phyloP scores from a whole-genome alignment of 1,284 basidiomycete genomes.

The Malassezia globosa region DNA sequence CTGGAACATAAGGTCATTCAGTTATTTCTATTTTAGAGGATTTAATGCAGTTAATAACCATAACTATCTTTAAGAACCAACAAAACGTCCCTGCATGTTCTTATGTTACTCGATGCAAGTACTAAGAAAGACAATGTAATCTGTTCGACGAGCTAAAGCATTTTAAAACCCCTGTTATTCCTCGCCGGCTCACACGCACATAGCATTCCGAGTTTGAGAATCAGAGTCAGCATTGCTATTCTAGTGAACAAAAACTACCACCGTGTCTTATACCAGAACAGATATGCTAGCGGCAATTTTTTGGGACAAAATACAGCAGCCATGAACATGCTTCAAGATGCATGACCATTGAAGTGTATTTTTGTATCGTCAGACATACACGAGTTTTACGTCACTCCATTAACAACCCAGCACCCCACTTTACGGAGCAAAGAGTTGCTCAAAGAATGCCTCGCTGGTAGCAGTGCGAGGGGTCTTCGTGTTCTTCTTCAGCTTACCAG shows the following conservation, averaged over 20 bases:
- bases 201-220: too few relatives aligned
- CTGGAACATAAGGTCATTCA: too few relatives aligned
- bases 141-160: too few relatives aligned
- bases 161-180: too few relatives aligned
- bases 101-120: not conserved
- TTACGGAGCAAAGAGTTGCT: constrained; percentile 53
- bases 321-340: not conserved
- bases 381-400: constrained; percentile 1
- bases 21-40: not conserved
- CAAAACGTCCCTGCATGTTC: not conserved
- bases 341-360: not conserved
- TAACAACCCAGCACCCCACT: not conserved
- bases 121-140: not conserved
- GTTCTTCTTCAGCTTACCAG: constrained; percentile 31
- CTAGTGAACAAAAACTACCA: constrained; percentile 4
- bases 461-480: constrained; percentile 54
- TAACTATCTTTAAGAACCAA: too few relatives aligned
- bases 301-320: constrained; percentile 3
- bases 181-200: too few relatives aligned
- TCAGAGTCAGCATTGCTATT: constrained; percentile 2
- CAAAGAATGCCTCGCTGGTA: constrained; percentile 63
- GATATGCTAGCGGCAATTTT: constrained; percentile 6
- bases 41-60: too few relatives aligned
- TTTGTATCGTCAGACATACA: not conserved
- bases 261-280: constrained; percentile 8